These are phyloP conservation scores for Gossypium sturtianum DNA, from an alignment of 345 rosid species.

Conservation along the genomic window DNA sequence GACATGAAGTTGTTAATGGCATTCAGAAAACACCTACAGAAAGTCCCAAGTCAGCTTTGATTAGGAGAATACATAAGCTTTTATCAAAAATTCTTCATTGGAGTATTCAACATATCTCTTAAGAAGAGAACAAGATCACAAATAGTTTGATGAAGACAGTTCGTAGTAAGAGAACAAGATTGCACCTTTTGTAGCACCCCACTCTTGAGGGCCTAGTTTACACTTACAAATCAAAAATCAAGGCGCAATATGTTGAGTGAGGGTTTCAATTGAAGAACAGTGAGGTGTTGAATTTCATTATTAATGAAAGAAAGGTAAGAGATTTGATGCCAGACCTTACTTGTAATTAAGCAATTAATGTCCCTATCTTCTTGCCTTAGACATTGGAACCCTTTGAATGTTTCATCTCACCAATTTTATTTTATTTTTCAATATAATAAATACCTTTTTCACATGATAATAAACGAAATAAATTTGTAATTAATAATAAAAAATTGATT, in stretches of 20 bases:
- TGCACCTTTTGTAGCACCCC: too few relatives aligned
- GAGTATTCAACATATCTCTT: too few relatives aligned
- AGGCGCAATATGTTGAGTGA: neutral
- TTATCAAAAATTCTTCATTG: too few relatives aligned
- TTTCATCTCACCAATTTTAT: slow-evolving; percentile 24
- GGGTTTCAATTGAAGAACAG: neutral
- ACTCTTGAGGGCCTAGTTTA: too few relatives aligned
- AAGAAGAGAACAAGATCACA: too few relatives aligned
- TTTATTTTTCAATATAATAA: neutral
- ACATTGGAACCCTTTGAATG: slow-evolving; percentile 28
- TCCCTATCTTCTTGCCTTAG: slow-evolving; percentile 16
- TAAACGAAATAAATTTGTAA: neutral
- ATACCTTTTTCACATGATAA: neutral
- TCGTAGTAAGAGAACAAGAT: too few relatives aligned
- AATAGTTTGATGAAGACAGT: too few relatives aligned
- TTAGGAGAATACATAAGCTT: too few relatives aligned
- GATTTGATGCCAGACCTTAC: slow-evolving; percentile 27
- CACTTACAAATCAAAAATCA: too few relatives aligned
- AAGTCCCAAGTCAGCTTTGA: too few relatives aligned
- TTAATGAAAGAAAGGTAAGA: slow-evolving; percentile 9
- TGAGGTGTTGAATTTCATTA: neutral
- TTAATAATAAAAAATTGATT: neutral
- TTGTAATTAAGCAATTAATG: neutral
- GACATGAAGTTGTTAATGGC: too few relatives aligned
- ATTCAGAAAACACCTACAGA: too few relatives aligned